phyloP scores from a whole-genome alignment of 2,329 filamentous ascomycete genomes.

The Pestalotiopsis sp. region DNA sequence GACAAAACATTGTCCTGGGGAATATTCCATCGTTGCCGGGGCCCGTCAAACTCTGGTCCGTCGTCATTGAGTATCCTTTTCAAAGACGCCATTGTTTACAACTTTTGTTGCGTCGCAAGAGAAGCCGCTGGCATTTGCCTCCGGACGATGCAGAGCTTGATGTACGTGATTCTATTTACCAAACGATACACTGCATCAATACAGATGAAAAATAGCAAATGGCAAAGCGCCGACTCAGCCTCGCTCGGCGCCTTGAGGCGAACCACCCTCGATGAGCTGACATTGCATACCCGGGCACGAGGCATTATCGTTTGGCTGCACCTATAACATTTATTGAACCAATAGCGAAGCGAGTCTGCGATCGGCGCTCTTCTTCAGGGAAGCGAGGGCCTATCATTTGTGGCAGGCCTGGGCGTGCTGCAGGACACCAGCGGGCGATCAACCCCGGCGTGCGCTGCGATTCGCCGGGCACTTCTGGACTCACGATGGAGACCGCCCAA shows the following conservation, averaged over 20 bases:
- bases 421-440: neutral
- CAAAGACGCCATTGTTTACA: neutral
- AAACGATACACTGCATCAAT: neutral
- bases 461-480: conserved; percentile 4
- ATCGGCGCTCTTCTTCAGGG: neutral
- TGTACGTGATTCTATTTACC: no score
- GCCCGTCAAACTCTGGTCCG: neutral
- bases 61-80: conserved; percentile 4
- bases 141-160: no score
- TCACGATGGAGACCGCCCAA: neutral
- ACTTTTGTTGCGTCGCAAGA: neutral
- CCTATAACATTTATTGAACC: neutral
- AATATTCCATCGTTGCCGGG: neutral
- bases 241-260: neutral
- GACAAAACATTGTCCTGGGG: neutral
- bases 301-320: neutral
- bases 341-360: neutral
- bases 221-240: neutral
- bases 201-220: neutral
- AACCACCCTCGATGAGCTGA: neutral
- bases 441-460: neutral
- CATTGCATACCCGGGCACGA: neutral
- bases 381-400: conserved; percentile 2
- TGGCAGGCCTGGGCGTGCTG: neutral
- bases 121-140: no score